These are phyloP conservation scores for Sporothrix schenckii DNA, from an alignment of 2,329 filamentous ascomycete genomes.

Conservation along the genomic window DNA sequence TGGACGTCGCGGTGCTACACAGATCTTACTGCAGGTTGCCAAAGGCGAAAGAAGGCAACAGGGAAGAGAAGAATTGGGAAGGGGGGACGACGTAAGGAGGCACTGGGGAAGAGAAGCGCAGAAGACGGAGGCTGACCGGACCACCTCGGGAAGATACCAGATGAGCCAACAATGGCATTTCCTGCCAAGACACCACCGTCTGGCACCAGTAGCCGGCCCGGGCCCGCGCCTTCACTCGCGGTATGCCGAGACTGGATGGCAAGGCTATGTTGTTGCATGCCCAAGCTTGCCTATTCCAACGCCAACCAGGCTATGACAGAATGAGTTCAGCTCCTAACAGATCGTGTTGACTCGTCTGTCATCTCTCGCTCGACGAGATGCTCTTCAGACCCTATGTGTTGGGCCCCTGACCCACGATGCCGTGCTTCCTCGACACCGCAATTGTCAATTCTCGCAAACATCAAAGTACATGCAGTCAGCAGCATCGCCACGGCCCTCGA, in stretches of 20 bases:
- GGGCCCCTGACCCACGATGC: neutral
- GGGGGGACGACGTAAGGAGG: neutral
- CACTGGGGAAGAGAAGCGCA: neutral
- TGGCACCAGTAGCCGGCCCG: neutral
- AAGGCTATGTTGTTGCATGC: neutral
- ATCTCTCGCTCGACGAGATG: neutral
- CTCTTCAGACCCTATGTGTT: neutral
- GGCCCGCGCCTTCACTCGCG: neutral
- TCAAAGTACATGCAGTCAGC: neutral
- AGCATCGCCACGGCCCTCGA: neutral
- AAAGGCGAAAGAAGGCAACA: neutral
- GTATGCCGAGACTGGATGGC: too few species aligned
- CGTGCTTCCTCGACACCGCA: neutral
- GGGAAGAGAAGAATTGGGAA: neutral
- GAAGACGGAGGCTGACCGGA: neutral
- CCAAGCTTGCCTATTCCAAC: neutral
- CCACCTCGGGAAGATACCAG: neutral
- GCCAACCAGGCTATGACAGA: neutral
- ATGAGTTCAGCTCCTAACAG: neutral
- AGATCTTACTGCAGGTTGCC: neutral
- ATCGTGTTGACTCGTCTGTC: neutral
- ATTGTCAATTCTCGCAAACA: neutral
- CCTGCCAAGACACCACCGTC: conserved; percentile 2
- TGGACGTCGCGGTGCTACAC: conserved; percentile 7
- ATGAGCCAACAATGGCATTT: neutral